A percentile compares a stretch with the other conserved stretches of the same genome.
Conservation (phyloP, 2,329 filamentous ascomycete genomes). For the Pseudofabraea citricarpa region DNA sequence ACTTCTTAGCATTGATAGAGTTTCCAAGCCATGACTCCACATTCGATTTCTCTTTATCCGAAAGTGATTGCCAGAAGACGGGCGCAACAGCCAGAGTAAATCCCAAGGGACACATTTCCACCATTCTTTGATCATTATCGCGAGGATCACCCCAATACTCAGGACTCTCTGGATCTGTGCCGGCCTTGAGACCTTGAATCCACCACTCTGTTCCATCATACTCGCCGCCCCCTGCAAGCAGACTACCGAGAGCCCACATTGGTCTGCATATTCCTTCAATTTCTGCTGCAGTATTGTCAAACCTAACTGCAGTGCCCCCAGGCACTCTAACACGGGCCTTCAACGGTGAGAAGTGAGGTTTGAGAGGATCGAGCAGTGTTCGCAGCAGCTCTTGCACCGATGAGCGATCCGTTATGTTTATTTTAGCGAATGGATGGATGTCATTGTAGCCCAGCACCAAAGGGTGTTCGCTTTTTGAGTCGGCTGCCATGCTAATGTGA, state of each 20-base stretch:
- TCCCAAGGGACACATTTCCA: constrained; percentile 77
- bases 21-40: constrained; percentile 70
- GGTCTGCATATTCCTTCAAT: constrained; percentile 58
- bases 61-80: constrained; percentile 48
- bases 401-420: constrained; percentile 43
- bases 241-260: constrained; percentile 67
- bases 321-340: constrained; percentile 62
- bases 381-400: constrained; percentile 58
- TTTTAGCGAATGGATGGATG: constrained; percentile 50
- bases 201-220: constrained; percentile 62
- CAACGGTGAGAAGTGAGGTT: constrained; percentile 65
- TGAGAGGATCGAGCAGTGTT: constrained; percentile 64
- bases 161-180: constrained; percentile 62
- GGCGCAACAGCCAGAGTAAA: constrained; percentile 66
- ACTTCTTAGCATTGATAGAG: constrained; percentile 73
- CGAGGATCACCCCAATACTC: constrained; percentile 76
- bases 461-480: background rate
- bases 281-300: constrained; percentile 73
- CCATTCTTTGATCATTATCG: constrained; percentile 78
- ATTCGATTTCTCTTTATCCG: constrained; percentile 56
- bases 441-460: constrained; percentile 43
- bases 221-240: constrained; percentile 63
- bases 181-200: constrained; percentile 65
- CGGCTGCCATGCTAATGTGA: background rate
- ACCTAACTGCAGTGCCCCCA: constrained; percentile 68